These are phyloP conservation scores for Diplosphaera chodatii DNA, from an alignment of 139 green algal species.

Conservation along the genomic window DNA sequence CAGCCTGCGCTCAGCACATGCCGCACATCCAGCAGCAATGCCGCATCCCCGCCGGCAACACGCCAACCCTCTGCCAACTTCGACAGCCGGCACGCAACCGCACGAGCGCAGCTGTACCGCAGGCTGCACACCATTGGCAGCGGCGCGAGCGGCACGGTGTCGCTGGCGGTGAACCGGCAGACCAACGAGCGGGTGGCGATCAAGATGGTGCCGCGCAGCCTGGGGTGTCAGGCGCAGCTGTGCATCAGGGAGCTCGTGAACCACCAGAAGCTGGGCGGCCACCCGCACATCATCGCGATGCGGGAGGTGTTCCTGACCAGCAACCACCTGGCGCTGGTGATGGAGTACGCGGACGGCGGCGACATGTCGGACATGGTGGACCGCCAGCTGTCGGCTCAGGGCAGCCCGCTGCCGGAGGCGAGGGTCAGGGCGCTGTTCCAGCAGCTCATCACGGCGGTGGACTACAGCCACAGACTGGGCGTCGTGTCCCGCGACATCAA, in stretches of 20 bases:
- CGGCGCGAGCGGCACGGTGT: slow-evolving; percentile 29
- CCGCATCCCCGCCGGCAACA: no score
- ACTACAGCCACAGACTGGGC: slow-evolving; percentile 44
- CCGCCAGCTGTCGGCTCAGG: neutral
- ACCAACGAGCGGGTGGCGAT: slow-evolving; percentile 35
- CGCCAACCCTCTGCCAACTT: no score
- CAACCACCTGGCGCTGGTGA: slow-evolving; percentile 41
- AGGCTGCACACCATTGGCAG: neutral
- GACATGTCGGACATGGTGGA: slow-evolving; percentile 50
- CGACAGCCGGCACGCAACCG: no score
- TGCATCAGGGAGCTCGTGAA: slow-evolving; percentile 47
- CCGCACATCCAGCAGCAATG: no score
- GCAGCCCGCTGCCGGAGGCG: slow-evolving; percentile 29
- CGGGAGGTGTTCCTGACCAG: slow-evolving; percentile 43
- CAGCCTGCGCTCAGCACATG: no score
- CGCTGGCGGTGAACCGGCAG: slow-evolving; percentile 22
- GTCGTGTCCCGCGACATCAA: slow-evolving; percentile 47
- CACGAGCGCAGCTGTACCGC: no score
- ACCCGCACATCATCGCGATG: slow-evolving; percentile 16
- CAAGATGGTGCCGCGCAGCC: slow-evolving; percentile 21
- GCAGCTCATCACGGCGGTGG: slow-evolving; percentile 41
- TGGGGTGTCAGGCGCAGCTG: neutral
- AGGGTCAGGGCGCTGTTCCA: slow-evolving; percentile 44
- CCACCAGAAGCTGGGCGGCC: slow-evolving; percentile 27
- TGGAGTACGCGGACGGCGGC: slow-evolving; percentile 52